phyloP scores from a whole-genome alignment of 2,329 filamentous ascomycete genomes.

The Colletotrichum sp. region DNA sequence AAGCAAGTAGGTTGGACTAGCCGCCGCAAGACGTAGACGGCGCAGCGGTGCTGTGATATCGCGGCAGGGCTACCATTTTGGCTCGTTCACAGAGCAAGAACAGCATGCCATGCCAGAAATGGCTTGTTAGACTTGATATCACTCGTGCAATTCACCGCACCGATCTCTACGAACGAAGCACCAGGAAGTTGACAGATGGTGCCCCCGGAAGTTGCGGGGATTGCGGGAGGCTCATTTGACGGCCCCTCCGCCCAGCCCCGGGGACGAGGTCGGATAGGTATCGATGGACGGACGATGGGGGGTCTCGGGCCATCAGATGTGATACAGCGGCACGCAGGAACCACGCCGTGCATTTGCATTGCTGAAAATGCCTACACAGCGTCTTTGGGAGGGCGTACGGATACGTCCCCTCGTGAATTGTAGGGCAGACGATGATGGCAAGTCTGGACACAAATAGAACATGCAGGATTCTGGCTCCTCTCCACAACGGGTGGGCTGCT shows the following conservation, averaged over 20 bases:
- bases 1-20: neutral
- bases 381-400: neutral
- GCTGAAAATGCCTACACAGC: neutral
- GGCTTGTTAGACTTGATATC: fast-evolving
- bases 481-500: neutral
- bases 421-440: neutral
- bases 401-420: neutral
- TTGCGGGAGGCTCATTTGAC: neutral
- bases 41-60: neutral
- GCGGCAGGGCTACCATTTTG: neutral
- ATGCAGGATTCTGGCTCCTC: neutral
- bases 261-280: neutral
- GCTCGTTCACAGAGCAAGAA: neutral
- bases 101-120: neutral
- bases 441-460: neutral
- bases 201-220: neutral
- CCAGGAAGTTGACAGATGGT: neutral
- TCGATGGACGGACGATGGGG: neutral
- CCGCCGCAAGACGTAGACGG: neutral
- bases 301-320: neutral
- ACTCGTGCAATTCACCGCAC: neutral
- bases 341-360: neutral
- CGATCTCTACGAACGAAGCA: neutral
- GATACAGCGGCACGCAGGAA: neutral
- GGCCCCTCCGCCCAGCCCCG: neutral